Conservation (phyloP, 495 filamentous ascomycete genomes). For the Neurospora sp. region DNA sequence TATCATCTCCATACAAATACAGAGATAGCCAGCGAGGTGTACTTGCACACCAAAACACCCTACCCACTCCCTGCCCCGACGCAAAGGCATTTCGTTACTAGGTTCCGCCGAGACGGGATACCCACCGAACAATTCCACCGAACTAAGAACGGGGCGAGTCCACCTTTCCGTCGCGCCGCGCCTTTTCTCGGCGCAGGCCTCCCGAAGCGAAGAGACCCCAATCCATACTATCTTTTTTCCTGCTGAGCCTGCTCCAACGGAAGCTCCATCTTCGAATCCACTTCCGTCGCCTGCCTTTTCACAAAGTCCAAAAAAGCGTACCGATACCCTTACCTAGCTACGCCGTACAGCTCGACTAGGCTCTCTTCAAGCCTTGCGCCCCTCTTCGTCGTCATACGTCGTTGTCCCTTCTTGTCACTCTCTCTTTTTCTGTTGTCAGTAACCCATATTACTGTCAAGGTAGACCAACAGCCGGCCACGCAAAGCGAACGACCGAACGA, state of each 20-base stretch:
- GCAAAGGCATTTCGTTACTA: not conserved
- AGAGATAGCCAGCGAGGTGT: not conserved
- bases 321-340: not conserved
- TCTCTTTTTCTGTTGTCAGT: not conserved
- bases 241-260: not conserved
- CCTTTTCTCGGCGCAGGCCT: not conserved
- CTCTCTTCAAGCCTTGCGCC: not conserved
- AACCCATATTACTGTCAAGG: not conserved
- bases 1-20: not conserved
- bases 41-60: not conserved
- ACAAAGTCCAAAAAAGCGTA: not conserved
- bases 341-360: not conserved
- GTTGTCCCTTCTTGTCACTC: not conserved
- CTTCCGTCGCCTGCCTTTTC: not conserved
- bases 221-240: not conserved
- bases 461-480: not conserved
- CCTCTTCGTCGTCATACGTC: not conserved
- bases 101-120: not conserved
- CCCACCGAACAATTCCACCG: not conserved
- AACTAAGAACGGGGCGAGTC: not conserved
- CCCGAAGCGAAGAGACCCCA: not conserved
- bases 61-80: not conserved
- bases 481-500: not conserved
- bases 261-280: not conserved
- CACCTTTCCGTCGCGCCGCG: not conserved